A percentile compares a stretch with the other conserved stretches of the same genome.
Conservation (phyloP, 2,329 filamentous ascomycete genomes). For the Botrytis sinoallii region DNA sequence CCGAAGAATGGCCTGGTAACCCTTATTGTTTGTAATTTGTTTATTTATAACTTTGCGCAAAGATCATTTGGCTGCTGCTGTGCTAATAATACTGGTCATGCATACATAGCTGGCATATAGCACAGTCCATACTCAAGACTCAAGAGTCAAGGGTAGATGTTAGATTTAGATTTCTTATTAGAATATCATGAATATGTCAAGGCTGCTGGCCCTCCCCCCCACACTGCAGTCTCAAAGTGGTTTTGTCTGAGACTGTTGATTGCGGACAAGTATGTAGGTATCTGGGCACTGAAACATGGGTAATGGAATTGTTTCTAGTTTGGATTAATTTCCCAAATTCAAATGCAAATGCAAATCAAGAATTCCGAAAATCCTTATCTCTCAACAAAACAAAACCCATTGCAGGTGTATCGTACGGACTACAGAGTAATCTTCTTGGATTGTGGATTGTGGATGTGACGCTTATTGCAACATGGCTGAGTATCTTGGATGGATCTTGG, state of each 20-base stretch:
- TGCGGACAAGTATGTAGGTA: not conserved
- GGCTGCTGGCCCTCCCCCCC: not conserved
- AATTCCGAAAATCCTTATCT: not conserved
- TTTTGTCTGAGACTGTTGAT: constrained; percentile 7
- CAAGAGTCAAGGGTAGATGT: not conserved
- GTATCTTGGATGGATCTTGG: no score
- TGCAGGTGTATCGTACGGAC: not conserved
- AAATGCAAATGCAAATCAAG: not conserved
- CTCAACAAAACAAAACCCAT: not conserved
- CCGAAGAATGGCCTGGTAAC: not conserved
- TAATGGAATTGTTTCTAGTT: not conserved
- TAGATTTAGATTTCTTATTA: not conserved
- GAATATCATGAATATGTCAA: not conserved
- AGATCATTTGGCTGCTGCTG: not conserved
- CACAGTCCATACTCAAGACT: not conserved
- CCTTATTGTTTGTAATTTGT: not conserved
- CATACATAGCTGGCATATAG: not conserved
- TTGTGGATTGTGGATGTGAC: constrained; percentile 9
- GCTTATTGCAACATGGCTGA: constrained; percentile 1
- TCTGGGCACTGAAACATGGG: not conserved
- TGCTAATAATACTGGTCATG: not conserved
- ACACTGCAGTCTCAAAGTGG: not conserved
- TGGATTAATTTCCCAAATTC: not conserved
- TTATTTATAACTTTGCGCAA: not conserved
- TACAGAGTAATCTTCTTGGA: not conserved